Base-by-base conservation (phyloP, 257 asterid species). In the Schizonepeta tenuifolia region DNA sequence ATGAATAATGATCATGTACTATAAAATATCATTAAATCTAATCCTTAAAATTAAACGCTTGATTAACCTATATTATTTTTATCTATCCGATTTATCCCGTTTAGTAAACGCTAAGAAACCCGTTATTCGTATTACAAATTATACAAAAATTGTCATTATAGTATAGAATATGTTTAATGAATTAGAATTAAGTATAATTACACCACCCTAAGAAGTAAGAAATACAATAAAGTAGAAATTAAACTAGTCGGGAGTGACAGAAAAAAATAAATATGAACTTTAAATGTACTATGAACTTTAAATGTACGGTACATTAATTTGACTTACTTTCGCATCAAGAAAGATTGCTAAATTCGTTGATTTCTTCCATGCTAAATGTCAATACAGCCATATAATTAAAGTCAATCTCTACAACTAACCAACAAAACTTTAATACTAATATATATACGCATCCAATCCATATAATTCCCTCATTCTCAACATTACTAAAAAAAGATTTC, bases 291-390 rank as follows among this genome's bases (percentile, higher is more conserved):
- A 31, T 21, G 26, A 4, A 49, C 10, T 47, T 10, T 22, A 35
- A 71, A 44, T n/a, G 62, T 20, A 72, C 18, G 77, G 66, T 36
- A 47, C 77, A 57, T 70, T 73, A 38, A 53, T 80, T 80, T 76
- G 84, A 80, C 84, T 76, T 76, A 60, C 77, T 73, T 76, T 58
- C 36, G 71, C 69, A 72, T 66, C 73, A 80, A 76, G 47, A 50
- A 72, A 63, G 40, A 33, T 35, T 14, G 41, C 41, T 72, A 44
- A 21, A 63, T 73, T 63, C 22, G 33, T 73, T 51, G 71, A 73
- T 63, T 63, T 40, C 66, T 73, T 41, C 65, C 58, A 6, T 20
- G 10, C 12, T 17, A 73, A 73, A 53, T 64, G 66, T 73, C 77
- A 73, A 73, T 70, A 3, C 62, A n/a, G n/a, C 15, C 22, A 15